These are phyloP conservation scores for Auxenochlorella pyrenoidosa DNA, from an alignment of 139 green algal species.

Conservation along the genomic window DNA sequence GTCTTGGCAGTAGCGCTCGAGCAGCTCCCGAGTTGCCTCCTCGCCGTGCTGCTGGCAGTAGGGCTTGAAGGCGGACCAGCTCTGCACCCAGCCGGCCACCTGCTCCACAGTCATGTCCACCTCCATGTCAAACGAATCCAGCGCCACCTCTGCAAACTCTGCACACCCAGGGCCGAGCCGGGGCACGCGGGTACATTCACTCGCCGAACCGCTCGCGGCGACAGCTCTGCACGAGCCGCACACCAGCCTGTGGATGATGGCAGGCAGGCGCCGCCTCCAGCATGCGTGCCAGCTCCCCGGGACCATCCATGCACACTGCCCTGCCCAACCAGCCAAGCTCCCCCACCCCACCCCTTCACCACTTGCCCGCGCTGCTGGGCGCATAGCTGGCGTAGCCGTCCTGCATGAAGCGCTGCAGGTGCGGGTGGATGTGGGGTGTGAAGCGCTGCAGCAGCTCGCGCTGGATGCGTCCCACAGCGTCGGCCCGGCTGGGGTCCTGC, in stretches of 20 bases:
- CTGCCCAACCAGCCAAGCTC: neutral
- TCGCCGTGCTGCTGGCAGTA: neutral
- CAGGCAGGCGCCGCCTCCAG: too few species aligned
- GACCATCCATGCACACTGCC: too few species aligned
- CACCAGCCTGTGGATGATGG: too few species aligned
- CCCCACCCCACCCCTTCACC: neutral
- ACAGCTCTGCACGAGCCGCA: too few species aligned
- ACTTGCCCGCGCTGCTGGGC: neutral
- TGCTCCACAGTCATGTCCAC: neutral
- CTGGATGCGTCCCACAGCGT: too few species aligned
- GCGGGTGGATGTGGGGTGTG: neutral
- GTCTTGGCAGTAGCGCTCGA: neutral
- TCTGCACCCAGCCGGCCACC: conserved; percentile 12
- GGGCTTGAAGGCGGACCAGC: neutral
- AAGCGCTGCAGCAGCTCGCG: too few species aligned
- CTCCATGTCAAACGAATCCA: neutral
- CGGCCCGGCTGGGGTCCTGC: too few species aligned
- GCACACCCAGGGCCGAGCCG: neutral
- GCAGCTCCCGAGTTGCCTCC: neutral
- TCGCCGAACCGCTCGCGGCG: too few species aligned
- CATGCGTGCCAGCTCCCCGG: too few species aligned
- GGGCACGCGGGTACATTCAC: too few species aligned
- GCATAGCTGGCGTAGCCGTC: neutral
- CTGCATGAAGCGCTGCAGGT: neutral
- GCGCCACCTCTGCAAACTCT: neutral